Percentiles rank a stretch among this genome's conserved stretches.
These are phyloP conservation scores for Opeltia flavorubescens DNA, from an alignment of 495 filamentous ascomycete species.

Conservation along the genomic window DNA sequence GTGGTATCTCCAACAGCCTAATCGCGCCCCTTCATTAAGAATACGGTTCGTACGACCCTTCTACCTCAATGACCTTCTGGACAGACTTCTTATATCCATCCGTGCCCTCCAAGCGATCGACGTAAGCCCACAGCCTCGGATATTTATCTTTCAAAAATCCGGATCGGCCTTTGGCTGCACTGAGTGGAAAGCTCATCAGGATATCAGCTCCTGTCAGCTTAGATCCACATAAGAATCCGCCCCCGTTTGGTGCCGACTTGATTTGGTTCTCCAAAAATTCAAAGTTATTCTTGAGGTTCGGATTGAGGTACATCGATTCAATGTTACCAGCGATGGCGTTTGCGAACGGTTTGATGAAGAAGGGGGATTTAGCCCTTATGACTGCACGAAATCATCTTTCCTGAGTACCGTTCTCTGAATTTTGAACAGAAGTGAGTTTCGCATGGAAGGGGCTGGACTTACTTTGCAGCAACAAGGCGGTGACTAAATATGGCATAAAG, in stretches of 20 bases:
- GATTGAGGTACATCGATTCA: slow-evolving; percentile 41
- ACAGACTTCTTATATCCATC: slow-evolving; percentile 48
- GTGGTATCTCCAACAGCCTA: too few species aligned
- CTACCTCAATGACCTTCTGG: slow-evolving; percentile 45
- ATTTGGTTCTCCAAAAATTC: slow-evolving; percentile 61
- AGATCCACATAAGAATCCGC: slow-evolving; percentile 56
- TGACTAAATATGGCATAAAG: slow-evolving; percentile 53
- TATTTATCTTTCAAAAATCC: slow-evolving; percentile 38
- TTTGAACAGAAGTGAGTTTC: too few species aligned
- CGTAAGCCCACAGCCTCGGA: slow-evolving; percentile 48
- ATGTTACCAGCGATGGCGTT: slow-evolving; percentile 47
- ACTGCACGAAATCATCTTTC: slow-evolving; percentile 19
- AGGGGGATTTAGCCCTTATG: slow-evolving; percentile 55
- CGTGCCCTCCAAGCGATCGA: slow-evolving; percentile 42
- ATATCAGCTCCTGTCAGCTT: slow-evolving; percentile 70
- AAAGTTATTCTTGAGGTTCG: slow-evolving; percentile 51
- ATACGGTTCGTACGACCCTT: slow-evolving; percentile 25
- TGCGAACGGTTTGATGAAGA: slow-evolving; percentile 75
- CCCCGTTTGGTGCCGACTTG: slow-evolving; percentile 44
- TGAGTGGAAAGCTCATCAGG: slow-evolving; percentile 60
- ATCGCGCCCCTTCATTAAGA: not conserved
- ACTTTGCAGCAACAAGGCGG: not conserved
- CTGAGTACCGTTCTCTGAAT: not conserved
- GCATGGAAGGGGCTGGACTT: too few species aligned
- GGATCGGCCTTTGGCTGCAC: slow-evolving; percentile 30